phyloP scores from a whole-genome alignment of 352 stramenopile genomes.

The Phytophthora pluvialis region DNA sequence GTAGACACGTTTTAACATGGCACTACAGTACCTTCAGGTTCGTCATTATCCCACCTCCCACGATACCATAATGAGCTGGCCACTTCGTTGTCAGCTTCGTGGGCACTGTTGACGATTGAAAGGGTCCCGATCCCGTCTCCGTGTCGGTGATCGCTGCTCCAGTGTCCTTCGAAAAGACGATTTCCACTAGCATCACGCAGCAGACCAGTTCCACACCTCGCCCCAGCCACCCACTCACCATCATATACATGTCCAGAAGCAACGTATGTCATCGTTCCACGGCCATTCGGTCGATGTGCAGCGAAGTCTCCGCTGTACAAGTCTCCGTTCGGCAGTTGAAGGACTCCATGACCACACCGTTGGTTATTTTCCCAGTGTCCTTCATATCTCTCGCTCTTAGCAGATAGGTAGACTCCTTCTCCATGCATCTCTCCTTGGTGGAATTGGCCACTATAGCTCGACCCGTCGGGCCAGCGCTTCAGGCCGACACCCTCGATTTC shows the following conservation, averaged over 20 bases:
- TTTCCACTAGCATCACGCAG: slow-evolving; percentile 18
- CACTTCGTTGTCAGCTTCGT: neutral
- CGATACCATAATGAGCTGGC: slow-evolving; percentile 22
- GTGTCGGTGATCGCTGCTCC: slow-evolving; percentile 39
- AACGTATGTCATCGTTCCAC: slow-evolving; percentile 39
- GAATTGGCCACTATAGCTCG: slow-evolving; percentile 69
- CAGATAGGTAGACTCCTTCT: slow-evolving; percentile 51
- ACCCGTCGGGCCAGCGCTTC: slow-evolving; percentile 58
- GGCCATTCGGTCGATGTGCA: slow-evolving; percentile 48
- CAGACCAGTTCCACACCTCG: slow-evolving; percentile 29
- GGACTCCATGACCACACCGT: slow-evolving; percentile 45
- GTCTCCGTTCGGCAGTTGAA: slow-evolving; percentile 37
- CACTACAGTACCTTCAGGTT: slow-evolving; percentile 27
- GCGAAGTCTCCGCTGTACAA: slow-evolving; percentile 55
- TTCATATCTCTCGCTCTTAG: slow-evolving; percentile 58
- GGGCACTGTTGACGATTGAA: neutral
- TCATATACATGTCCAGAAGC: slow-evolving; percentile 35
- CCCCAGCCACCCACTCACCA: slow-evolving; percentile 49
- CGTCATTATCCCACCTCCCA: slow-evolving; percentile 25
- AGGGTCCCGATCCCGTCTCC: slow-evolving; percentile 37
- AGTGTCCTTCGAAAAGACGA: slow-evolving; percentile 54
- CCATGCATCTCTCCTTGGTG: slow-evolving; percentile 57
- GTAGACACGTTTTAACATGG: neutral
- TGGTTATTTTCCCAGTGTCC: slow-evolving; percentile 63
- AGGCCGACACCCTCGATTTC: slow-evolving; percentile 71